These are phyloP conservation scores for Pholiota adiposa DNA, from an alignment of 1,284 basidiomycete genomes.

Conservation along the genomic window DNA sequence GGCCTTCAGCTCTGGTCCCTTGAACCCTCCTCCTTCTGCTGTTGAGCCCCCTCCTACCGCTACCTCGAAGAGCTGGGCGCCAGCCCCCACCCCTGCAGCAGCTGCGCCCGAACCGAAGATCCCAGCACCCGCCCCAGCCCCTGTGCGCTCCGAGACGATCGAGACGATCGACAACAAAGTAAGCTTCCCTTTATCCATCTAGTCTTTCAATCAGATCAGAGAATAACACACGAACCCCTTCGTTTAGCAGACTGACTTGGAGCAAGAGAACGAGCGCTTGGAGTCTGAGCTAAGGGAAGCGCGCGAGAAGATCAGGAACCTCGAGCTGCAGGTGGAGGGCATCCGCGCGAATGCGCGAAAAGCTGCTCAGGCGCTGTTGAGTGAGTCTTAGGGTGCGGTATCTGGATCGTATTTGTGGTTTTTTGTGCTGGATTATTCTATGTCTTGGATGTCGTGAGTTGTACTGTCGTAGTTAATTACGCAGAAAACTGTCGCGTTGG, in stretches of 20 bases:
- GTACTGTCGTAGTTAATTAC: too few relatives aligned
- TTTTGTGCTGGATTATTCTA: too few relatives aligned
- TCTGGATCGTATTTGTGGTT: too few relatives aligned
- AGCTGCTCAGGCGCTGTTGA: conserved; percentile 59
- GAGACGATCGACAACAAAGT: conserved; percentile 25
- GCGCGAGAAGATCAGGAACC: conserved; percentile 75
- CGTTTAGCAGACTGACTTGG: conserved; percentile 27
- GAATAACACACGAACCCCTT: conserved; percentile 3
- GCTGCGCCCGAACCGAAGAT: conserved; percentile 24
- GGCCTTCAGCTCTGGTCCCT: conserved; percentile 35
- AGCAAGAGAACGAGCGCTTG: conserved; percentile 66
- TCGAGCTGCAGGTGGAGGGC: conserved; percentile 84
- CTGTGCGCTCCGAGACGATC: conserved; percentile 25
- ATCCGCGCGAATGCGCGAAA: conserved; percentile 75
- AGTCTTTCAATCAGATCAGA: conserved; percentile 2
- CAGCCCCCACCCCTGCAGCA: conserved; percentile 21
- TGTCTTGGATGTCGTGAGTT: too few relatives aligned
- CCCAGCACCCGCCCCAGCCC: conserved; percentile 13
- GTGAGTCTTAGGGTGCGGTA: too few relatives aligned
- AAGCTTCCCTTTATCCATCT: conserved; percentile 3
- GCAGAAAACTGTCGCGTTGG: too few relatives aligned
- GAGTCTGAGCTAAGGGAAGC: conserved; percentile 73
- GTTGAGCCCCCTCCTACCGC: conserved; percentile 20
- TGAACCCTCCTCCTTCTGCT: conserved; percentile 28
- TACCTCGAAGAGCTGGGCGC: conserved; percentile 19